Evolutionary conservation across 2,329 filamentous ascomycete species (phyloP), one percentile per base, ranked within the genome.

Genomic region (Pseudocercospora fijiensis): DNA sequence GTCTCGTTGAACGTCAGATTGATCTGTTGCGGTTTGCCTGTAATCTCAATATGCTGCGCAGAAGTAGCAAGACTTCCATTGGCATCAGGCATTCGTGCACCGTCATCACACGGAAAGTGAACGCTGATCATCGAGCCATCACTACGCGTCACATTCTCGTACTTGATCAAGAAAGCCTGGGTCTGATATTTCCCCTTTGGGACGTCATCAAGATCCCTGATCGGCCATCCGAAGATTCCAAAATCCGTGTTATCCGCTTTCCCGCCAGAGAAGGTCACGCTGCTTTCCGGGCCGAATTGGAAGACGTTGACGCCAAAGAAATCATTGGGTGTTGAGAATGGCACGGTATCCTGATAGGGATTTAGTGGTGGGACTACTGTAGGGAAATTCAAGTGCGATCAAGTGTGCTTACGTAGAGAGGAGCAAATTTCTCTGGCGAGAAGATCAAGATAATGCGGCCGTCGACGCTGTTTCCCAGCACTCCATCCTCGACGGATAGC

Each of bases 301-400:
- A 67, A 74, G 2, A 77, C 76, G 52, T 77, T 78, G 65, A 76
- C 71, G 52, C 77, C 77, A 60, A 74, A 78, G 56, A 78, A 75
- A 16, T 70, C 65, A 62, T 77, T 72, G 0, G 72, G 72, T 1
- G 75, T 74, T 2, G 73, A 72, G 0, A 70, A 71, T 33, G 77
- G 74, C 58, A 77, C 76, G 3, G 72, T 76, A 45, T 77, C 71
- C 2, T 73, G 68, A n/a, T 3, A 47, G 11, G 13, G 43, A 2
- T 20, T 47, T 7, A 47, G 43, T 13, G 11, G 11, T 13, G 13
- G 30, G 7, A 37, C n/a, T n/a, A n/a, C n/a, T n/a, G n/a, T n/a
- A n/a, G n/a, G n/a, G n/a, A n/a, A n/a, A n/a, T n/a, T n/a, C n/a
- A n/a, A n/a, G n/a, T n/a, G n/a, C n/a, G 2, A 24, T 20, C 43